Evolutionary conservation across 805 yeast species (phyloP).

Genomic region (Wickerhamiella allomyrinae): DNA sequence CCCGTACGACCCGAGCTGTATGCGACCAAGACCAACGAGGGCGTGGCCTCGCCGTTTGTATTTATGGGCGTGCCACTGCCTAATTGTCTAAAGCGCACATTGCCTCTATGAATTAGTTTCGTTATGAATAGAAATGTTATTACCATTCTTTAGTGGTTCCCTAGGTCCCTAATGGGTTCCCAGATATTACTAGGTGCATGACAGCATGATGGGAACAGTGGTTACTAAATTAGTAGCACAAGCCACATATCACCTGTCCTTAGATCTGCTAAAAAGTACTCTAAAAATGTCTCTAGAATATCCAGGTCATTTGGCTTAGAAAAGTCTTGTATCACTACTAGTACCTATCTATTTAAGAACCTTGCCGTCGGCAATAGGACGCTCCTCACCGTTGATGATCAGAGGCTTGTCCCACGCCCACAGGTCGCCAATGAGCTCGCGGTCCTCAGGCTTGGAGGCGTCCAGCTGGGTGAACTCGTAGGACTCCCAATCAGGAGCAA

Average conservation of each 20-base stretch:
- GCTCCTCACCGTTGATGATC: slow-evolving; percentile 57
- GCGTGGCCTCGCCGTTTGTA: slow-evolving; percentile 6
- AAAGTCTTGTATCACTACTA: not conserved
- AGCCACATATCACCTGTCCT: too few species aligned
- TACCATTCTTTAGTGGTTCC: too few species aligned
- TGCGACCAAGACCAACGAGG: slow-evolving; percentile 1
- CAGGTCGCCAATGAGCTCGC: slow-evolving; percentile 71
- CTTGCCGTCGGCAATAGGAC: slow-evolving; percentile 93
- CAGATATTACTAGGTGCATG: too few species aligned
- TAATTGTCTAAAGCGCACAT: slow-evolving; percentile 4
- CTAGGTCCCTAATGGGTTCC: too few species aligned
- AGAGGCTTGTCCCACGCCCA: slow-evolving; percentile 99
- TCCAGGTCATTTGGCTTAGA: not conserved
- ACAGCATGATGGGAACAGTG: too few species aligned
- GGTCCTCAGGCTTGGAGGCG: slow-evolving; percentile 58
- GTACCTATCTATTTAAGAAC: slow-evolving; percentile 63
- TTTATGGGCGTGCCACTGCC: slow-evolving; percentile 10
- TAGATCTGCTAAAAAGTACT: too few species aligned
- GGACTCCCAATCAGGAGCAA: slow-evolving; percentile 99
- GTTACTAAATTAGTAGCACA: too few species aligned
- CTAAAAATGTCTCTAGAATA: too few species aligned
- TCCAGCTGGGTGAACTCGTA: slow-evolving; percentile 75
- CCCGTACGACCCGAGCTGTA: slow-evolving; percentile 3
- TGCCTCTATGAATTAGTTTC: slow-evolving; percentile 3
- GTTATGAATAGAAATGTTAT: too few species aligned